Percentiles rank a stretch among this genome's conserved stretches.
Conservation (phyloP, 2,329 filamentous ascomycete genomes). For the Aureobasidium sp. region DNA sequence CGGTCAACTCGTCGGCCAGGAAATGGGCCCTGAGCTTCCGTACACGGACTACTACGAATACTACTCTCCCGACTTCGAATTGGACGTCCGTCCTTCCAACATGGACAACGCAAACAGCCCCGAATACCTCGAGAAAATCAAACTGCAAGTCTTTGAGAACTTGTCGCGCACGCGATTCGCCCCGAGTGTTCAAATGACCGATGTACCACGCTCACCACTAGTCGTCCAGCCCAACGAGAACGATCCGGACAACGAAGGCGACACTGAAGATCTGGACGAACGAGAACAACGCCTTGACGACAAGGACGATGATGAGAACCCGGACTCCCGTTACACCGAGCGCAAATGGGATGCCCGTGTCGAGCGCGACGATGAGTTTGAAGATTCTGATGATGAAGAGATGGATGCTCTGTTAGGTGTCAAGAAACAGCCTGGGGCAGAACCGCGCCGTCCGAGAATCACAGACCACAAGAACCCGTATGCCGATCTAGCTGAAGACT, state of each 20-base stretch:
- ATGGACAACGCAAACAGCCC: slow-evolving; percentile 66
- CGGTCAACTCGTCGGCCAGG: slow-evolving; percentile 74
- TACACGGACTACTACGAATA: slow-evolving; percentile 96
- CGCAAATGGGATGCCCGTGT: slow-evolving; percentile 75
- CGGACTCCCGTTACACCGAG: slow-evolving; percentile 74
- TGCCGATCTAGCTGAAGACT: slow-evolving; percentile 42
- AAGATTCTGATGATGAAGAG: slow-evolving; percentile 86
- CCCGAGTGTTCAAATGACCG: slow-evolving; percentile 58
- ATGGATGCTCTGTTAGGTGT: slow-evolving; percentile 67
- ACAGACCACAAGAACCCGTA: slow-evolving; percentile 55
- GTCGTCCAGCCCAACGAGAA: slow-evolving; percentile 18
- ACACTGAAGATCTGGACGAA: slow-evolving; percentile 54
- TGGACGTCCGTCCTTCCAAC: slow-evolving; percentile 62
- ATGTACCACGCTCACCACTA: slow-evolving; percentile 52
- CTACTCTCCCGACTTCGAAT: slow-evolving; percentile 62
- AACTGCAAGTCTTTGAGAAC: slow-evolving; percentile 58
- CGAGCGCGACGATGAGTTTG: slow-evolving; percentile 66
- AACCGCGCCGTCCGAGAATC: slow-evolving; percentile 46
- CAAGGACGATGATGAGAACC: slow-evolving; percentile 75
- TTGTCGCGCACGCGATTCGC: slow-evolving; percentile 53
- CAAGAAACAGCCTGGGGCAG: slow-evolving; percentile 40
- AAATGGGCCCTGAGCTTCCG: slow-evolving; percentile 75
- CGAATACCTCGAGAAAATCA: slow-evolving; percentile 64
- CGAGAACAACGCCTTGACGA: slow-evolving; percentile 60
- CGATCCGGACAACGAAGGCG: slow-evolving; percentile 29